Evolutionary conservation across 1,139 yeast species (phyloP).

Genomic region (Zygosaccharomyces sapae): DNA sequence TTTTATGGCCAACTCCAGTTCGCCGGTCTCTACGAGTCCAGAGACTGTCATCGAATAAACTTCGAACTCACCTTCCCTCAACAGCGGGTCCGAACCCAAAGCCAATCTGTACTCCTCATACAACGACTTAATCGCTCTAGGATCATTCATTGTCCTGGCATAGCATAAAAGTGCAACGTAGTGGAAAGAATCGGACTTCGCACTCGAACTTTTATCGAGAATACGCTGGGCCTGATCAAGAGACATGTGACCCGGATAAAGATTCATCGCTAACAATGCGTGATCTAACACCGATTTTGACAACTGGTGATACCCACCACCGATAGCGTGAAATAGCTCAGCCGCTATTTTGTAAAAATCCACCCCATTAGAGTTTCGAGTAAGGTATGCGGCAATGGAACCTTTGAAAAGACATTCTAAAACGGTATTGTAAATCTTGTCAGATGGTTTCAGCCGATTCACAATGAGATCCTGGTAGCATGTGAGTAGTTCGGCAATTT

Average conservation of each 20-base stretch:
- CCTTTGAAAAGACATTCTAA: slow-evolving; percentile 50
- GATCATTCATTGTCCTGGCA: slow-evolving; percentile 37
- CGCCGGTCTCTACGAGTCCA: slow-evolving; percentile 48
- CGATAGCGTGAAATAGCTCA: slow-evolving; percentile 52
- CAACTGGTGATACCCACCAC: slow-evolving; percentile 35
- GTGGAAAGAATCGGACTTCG: slow-evolving; percentile 34
- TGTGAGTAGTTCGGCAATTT: slow-evolving; percentile 56
- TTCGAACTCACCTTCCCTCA: slow-evolving; percentile 40
- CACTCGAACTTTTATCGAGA: slow-evolving; percentile 21
- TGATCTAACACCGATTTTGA: slow-evolving; percentile 34
- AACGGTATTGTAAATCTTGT: slow-evolving; percentile 50
- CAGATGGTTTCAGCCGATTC: slow-evolving; percentile 50
- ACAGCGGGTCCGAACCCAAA: slow-evolving; percentile 16
- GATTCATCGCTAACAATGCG: slow-evolving; percentile 37
- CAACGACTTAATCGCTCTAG: slow-evolving; percentile 30
- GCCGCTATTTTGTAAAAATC: slow-evolving; percentile 63
- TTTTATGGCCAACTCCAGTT: slow-evolving; percentile 48
- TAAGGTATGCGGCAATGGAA: slow-evolving; percentile 42
- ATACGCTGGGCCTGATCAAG: slow-evolving; percentile 25
- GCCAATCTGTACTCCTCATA: slow-evolving; percentile 37
- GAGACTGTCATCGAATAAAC: slow-evolving; percentile 51
- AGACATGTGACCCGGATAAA: slow-evolving; percentile 36
- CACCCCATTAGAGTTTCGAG: slow-evolving; percentile 39
- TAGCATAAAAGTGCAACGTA: slow-evolving; percentile 36
- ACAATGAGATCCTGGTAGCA: slow-evolving; percentile 63